phyloP scores from a whole-genome alignment of 805 yeast species.

The Lachancea thermotolerans region DNA sequence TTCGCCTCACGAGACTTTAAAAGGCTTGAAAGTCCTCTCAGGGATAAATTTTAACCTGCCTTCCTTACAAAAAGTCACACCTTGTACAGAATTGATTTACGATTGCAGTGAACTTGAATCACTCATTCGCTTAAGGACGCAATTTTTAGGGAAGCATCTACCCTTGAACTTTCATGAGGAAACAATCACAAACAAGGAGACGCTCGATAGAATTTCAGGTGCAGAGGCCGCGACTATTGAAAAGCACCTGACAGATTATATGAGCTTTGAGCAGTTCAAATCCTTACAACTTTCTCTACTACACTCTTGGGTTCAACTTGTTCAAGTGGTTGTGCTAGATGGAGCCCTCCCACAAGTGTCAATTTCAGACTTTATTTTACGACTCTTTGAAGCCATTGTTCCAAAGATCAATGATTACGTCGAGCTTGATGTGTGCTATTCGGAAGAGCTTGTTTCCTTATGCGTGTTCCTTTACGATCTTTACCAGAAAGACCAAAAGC shows the following conservation, averaged over 20 bases:
- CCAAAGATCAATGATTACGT: constrained; percentile 75
- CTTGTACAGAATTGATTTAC: constrained; percentile 32
- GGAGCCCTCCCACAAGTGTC: constrained; percentile 40
- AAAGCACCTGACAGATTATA: constrained; percentile 37
- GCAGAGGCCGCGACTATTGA: constrained; percentile 24
- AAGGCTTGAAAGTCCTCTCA: constrained; percentile 25
- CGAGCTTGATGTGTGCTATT: constrained; percentile 54
- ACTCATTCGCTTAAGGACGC: constrained; percentile 26
- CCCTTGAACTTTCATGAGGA: constrained; percentile 5
- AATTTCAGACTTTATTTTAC: constrained; percentile 62
- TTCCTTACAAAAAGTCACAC: constrained; percentile 30
- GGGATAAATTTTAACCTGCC: constrained; percentile 38
- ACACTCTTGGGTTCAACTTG: constrained; percentile 77
- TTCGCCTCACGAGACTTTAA: constrained; percentile 19
- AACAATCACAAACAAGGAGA: constrained; percentile 14
- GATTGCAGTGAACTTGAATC: constrained; percentile 39
- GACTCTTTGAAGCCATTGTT: constrained; percentile 64
- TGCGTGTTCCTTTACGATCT: constrained; percentile 63
- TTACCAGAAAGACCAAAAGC: constrained; percentile 44
- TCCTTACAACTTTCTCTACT: constrained; percentile 53
- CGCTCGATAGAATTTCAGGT: constrained; percentile 13
- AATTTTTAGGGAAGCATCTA: constrained; percentile 2
- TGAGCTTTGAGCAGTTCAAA: constrained; percentile 43
- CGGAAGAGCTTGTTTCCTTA: constrained; percentile 71
- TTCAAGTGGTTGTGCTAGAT: constrained; percentile 66